Conservation (phyloP, 2,329 filamentous ascomycete species). For the Pseudogymnoascus verrucosus region DNA sequence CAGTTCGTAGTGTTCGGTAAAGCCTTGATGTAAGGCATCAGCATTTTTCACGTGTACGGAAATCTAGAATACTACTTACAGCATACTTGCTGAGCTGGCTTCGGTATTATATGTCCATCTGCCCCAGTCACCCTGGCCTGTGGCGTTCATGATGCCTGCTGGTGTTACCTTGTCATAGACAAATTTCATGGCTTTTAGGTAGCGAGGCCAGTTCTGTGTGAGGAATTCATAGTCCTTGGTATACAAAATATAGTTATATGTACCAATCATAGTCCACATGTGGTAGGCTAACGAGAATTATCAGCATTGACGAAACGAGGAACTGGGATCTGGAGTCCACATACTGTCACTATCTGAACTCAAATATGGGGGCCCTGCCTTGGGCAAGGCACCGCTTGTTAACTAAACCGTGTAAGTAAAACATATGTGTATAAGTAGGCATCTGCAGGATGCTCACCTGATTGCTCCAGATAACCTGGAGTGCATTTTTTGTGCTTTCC, state of each 20-base stretch:
- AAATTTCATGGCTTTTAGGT: constrained; percentile 38
- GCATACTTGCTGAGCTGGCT: constrained; percentile 39
- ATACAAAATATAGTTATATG: constrained; percentile 43
- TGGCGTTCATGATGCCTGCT: constrained; percentile 35
- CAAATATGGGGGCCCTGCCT: constrained; percentile 21
- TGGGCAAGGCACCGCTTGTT: constrained; percentile 18
- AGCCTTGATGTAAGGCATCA: constrained; percentile 22
- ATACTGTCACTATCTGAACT: constrained; percentile 12
- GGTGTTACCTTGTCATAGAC: constrained; percentile 34
- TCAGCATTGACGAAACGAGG: neutral
- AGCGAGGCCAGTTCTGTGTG: constrained; percentile 36
- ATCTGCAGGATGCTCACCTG: constrained; percentile 17
- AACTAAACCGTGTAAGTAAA: constrained; percentile 17
- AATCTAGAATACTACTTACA: constrained; percentile 17
- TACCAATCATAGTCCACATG: constrained; percentile 43
- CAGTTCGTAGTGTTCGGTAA: constrained; percentile 41
- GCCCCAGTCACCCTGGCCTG: constrained; percentile 38
- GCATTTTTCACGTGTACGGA: neutral
- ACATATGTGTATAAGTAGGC: neutral
- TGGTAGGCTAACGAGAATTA: constrained; percentile 15
- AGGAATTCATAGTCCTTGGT: constrained; percentile 38
- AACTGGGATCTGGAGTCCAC: constrained; percentile 11
- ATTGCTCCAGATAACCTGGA: constrained; percentile 35
- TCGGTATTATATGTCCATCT: constrained; percentile 38
- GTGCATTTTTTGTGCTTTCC: constrained; percentile 38